These are phyloP conservation scores for Kwoniella europaea DNA, from an alignment of 768 basidiomycete genomes.

Conservation along the genomic window DNA sequence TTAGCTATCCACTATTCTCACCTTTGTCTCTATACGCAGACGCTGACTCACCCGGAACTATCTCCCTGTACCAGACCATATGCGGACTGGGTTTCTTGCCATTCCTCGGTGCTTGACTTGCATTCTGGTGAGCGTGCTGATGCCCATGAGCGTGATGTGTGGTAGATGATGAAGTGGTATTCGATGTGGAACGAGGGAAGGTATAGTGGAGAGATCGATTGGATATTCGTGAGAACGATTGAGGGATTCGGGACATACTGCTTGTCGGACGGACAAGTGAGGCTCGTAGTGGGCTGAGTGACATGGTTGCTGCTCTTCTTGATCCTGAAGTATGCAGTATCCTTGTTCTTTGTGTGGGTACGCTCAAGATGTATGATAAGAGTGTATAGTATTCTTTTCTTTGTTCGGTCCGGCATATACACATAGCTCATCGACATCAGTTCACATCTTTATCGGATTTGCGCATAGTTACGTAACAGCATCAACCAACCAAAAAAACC, in stretches of 20 bases:
- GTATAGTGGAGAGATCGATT: slow-evolving; percentile 7
- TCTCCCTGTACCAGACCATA: slow-evolving; percentile 57
- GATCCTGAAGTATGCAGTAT: neutral
- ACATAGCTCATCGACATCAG: neutral
- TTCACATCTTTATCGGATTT: slow-evolving; percentile 2
- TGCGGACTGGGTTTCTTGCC: slow-evolving; percentile 43
- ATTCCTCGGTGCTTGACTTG: slow-evolving; percentile 1
- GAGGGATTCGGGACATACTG: neutral
- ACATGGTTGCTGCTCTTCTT: neutral
- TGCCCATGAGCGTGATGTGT: neutral
- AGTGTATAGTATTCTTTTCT: neutral
- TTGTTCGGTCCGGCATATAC: neutral
- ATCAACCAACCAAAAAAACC: slow-evolving; percentile 3
- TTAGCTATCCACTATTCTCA: neutral
- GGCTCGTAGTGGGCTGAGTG: slow-evolving; percentile 1
- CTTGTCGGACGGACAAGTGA: neutral
- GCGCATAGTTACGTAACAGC: neutral
- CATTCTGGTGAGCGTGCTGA: slow-evolving; percentile 8
- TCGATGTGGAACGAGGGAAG: neutral
- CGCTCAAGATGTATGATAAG: neutral
- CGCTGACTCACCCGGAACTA: slow-evolving; percentile 49
- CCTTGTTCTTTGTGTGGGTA: neutral
- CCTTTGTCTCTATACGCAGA: neutral
- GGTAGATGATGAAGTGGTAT: neutral
- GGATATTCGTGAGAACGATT: too few relatives aligned